These are phyloP conservation scores for Vanrija humicola DNA, from an alignment of 1,284 basidiomycete genomes.

Conservation along the genomic window DNA sequence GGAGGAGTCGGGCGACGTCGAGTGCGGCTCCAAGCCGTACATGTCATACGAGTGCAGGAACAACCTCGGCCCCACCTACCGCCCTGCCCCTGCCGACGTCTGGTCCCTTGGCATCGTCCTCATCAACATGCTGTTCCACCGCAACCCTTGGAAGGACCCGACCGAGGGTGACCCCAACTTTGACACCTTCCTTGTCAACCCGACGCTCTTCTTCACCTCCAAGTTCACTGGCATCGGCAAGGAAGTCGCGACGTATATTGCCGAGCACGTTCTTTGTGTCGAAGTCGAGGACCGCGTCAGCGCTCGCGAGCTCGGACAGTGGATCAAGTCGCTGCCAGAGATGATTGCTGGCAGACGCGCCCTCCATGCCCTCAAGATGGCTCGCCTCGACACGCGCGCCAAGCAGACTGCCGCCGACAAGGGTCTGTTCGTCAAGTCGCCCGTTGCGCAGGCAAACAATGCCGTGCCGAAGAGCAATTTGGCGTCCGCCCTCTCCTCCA, in stretches of 20 bases:
- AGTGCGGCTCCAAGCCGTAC: slow-evolving; percentile 97
- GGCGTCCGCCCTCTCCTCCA: slow-evolving; percentile 38
- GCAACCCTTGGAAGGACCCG: slow-evolving; percentile 98
- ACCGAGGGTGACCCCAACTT: slow-evolving; percentile 71
- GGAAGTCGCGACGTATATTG: slow-evolving; percentile 79
- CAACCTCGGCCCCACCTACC: slow-evolving; percentile 88
- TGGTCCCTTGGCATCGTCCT: slow-evolving; percentile 99
- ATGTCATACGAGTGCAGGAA: slow-evolving; percentile 99
- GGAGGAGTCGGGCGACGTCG: slow-evolving; percentile 85
- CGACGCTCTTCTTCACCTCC: slow-evolving; percentile 77
- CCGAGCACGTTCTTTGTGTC: slow-evolving; percentile 80
- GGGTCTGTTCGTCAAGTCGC: slow-evolving; percentile 42
- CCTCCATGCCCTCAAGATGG: slow-evolving; percentile 36
- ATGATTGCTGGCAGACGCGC: slow-evolving; percentile 57
- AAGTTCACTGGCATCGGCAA: slow-evolving; percentile 90
- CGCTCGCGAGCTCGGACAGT: slow-evolving; percentile 78
- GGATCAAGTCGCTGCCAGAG: slow-evolving; percentile 75
- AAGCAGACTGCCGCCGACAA: slow-evolving; percentile 22
- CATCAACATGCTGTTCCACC: slow-evolving; percentile 98
- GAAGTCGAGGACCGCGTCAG: slow-evolving; percentile 59
- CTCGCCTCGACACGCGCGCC: slow-evolving; percentile 28
- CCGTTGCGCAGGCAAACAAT: slow-evolving; percentile 20
- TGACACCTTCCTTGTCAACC: slow-evolving; percentile 71
- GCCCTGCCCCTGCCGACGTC: slow-evolving; percentile 90
- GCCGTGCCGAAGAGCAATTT: slow-evolving; percentile 22